These are phyloP conservation scores for Pseudogymnoascus sp. DNA, from an alignment of 2,329 filamentous ascomycete genomes.

Conservation along the genomic window DNA sequence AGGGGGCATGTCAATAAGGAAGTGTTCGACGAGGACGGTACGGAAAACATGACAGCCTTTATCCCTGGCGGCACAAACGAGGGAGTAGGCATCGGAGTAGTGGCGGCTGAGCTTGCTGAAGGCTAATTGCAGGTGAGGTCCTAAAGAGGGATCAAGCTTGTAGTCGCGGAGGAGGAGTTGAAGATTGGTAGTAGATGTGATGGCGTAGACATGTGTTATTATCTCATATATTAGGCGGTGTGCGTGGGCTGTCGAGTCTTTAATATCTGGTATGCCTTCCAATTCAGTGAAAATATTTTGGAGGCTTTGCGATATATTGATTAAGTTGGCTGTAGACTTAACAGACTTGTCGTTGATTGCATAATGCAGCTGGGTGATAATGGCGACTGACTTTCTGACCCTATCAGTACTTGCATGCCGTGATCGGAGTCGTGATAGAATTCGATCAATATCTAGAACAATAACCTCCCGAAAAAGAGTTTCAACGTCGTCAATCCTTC, in stretches of 20 bases:
- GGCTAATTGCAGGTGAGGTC: constrained; percentile 18
- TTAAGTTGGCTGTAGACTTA: background rate
- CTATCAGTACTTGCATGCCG: constrained; percentile 10
- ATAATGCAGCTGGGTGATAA: constrained; percentile 13
- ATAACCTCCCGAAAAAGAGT: constrained; percentile 18
- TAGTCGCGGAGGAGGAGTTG: constrained; percentile 8
- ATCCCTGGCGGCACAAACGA: constrained; percentile 20
- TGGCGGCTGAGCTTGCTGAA: constrained; percentile 27
- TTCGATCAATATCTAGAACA: constrained; percentile 18
- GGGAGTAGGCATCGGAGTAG: constrained; percentile 21
- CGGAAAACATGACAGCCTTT: constrained; percentile 20
- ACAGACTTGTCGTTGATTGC: constrained; percentile 13
- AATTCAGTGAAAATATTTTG: constrained; percentile 13
- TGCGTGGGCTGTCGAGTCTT: background rate
- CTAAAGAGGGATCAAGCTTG: constrained; percentile 12
- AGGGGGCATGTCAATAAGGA: constrained; percentile 14
- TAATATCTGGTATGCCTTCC: constrained; percentile 10
- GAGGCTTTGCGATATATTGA: background rate
- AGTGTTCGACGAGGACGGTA: constrained; percentile 18
- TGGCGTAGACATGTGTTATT: constrained; percentile 4
- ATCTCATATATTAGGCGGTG: constrained; percentile 11
- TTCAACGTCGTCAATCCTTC: constrained; percentile 17
- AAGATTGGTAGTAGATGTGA: constrained; percentile 5
- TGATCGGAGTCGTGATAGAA: constrained; percentile 21
- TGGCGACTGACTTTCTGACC: constrained; percentile 10